These are phyloP conservation scores for Pestalotiopsis sp. DNA, from an alignment of 2,329 filamentous ascomycete species.

Conservation along the genomic window DNA sequence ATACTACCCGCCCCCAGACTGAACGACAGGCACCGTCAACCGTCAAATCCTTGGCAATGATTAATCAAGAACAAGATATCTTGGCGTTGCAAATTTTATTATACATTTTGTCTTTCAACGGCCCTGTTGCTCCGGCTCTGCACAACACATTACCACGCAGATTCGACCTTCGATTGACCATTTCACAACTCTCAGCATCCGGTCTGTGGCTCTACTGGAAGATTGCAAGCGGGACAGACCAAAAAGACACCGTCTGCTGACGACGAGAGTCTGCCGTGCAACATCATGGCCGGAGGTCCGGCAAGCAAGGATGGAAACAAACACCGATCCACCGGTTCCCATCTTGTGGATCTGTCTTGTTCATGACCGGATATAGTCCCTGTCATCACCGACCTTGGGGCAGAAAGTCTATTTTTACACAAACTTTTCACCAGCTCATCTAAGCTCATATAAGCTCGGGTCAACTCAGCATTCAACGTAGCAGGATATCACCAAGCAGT, in stretches of 20 bases:
- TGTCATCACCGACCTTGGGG: not conserved
- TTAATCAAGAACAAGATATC: too few species aligned
- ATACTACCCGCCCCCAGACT: not conserved
- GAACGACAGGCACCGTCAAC: not conserved
- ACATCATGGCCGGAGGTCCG: not conserved
- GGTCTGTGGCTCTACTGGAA: too few species aligned
- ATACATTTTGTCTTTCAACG: too few species aligned
- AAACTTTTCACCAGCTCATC: not conserved
- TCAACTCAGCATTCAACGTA: not conserved
- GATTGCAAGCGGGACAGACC: too few species aligned
- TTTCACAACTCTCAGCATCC: not conserved
- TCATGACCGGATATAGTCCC: not conserved
- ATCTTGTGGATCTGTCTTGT: not conserved
- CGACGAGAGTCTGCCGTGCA: not conserved
- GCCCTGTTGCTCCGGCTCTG: too few species aligned
- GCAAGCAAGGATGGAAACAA: not conserved
- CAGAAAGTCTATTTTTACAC: not conserved
- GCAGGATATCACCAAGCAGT: not conserved
- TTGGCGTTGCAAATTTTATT: too few species aligned
- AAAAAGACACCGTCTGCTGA: not conserved
- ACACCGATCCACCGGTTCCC: not conserved
- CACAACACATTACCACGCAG: too few species aligned
- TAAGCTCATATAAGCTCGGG: not conserved
- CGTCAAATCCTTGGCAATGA: too few species aligned
- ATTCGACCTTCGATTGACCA: not conserved